Conservation (phyloP, 129 eudicot genomes). For the Heracleum sosnowskyi region DNA sequence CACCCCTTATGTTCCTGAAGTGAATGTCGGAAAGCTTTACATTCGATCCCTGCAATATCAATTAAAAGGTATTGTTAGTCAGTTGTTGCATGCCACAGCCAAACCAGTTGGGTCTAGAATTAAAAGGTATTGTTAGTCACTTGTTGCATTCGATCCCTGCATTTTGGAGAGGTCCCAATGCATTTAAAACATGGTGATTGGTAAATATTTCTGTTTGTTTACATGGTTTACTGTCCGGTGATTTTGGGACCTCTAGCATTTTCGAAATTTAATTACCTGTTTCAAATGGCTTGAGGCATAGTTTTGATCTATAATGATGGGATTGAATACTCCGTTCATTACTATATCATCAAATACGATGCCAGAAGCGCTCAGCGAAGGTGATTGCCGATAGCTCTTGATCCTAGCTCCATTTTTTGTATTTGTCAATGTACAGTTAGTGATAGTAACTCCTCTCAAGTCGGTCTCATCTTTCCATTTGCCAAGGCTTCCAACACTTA, state of each 20-base stretch:
- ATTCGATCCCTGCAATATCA: constrained; percentile 25
- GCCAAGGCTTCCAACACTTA: constrained; percentile 29
- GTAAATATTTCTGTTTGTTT: background rate
- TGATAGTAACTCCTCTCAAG: constrained; percentile 15
- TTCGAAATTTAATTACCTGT: constrained; percentile 5
- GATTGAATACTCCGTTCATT: constrained; percentile 29
- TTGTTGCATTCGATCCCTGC: too few relatives aligned
- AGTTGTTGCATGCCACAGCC: background rate
- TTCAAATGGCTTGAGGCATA: constrained; percentile 16
- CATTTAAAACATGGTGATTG: background rate
- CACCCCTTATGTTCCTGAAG: constrained; percentile 46
- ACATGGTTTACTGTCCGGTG: background rate
- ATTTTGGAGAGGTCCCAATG: background rate
- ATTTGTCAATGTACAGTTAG: constrained; percentile 22
- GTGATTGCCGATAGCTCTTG: constrained; percentile 29
- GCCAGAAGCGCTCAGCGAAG: constrained; percentile 15
- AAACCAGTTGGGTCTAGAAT: background rate
- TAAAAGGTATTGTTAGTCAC: too few relatives aligned
- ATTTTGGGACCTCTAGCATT: background rate
- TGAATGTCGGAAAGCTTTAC: constrained; percentile 41
- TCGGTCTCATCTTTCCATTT: constrained; percentile 13
- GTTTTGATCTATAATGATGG: constrained; percentile 41
- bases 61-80: background rate
- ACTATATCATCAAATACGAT: constrained; percentile 24
- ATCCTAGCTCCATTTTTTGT: constrained; percentile 39